Conservation (phyloP, 371 early-diverging fungal genomes). For the Mortierella sp. region DNA sequence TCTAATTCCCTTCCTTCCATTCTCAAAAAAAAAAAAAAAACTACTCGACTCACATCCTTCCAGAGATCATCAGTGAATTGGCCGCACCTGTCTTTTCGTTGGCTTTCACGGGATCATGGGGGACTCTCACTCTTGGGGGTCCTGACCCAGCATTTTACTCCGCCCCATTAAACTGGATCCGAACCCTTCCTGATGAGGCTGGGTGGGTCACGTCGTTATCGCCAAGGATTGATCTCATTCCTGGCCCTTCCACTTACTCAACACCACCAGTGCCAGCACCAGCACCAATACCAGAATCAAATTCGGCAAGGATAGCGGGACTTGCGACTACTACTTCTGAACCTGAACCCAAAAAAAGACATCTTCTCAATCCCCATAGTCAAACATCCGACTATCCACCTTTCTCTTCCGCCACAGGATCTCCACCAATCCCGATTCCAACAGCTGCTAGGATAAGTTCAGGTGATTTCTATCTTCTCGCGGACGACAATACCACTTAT, state of each 20-base stretch:
- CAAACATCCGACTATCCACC: no score
- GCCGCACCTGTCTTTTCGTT: slow-evolving; percentile 31
- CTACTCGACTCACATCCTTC: slow-evolving; percentile 22
- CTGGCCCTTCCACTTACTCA: background rate
- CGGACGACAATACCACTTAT: slow-evolving; percentile 3
- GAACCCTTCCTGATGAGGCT: slow-evolving; percentile 24
- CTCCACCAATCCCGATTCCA: no score
- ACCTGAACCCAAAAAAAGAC: background rate
- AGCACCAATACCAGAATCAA: background rate
- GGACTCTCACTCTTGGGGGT: slow-evolving; percentile 32
- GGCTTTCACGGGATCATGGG: slow-evolving; percentile 27
- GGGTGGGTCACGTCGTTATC: slow-evolving; percentile 28
- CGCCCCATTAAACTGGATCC: slow-evolving; percentile 22
- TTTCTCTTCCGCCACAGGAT: background rate
- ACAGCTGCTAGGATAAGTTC: no score
- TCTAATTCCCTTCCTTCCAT: background rate
- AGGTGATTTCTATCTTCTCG: no score
- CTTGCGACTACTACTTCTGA: background rate
- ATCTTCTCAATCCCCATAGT: no score
- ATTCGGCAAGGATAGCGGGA: background rate
- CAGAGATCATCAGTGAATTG: slow-evolving; percentile 24
- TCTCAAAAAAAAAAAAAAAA: slow-evolving; percentile 6
- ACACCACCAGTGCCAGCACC: background rate
- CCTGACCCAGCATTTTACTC: slow-evolving; percentile 28
- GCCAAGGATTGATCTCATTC: slow-evolving; percentile 17